These are phyloP conservation scores for Apiotrichum akiyoshidainum DNA, from an alignment of 1,284 basidiomycete species.

Conservation along the genomic window DNA sequence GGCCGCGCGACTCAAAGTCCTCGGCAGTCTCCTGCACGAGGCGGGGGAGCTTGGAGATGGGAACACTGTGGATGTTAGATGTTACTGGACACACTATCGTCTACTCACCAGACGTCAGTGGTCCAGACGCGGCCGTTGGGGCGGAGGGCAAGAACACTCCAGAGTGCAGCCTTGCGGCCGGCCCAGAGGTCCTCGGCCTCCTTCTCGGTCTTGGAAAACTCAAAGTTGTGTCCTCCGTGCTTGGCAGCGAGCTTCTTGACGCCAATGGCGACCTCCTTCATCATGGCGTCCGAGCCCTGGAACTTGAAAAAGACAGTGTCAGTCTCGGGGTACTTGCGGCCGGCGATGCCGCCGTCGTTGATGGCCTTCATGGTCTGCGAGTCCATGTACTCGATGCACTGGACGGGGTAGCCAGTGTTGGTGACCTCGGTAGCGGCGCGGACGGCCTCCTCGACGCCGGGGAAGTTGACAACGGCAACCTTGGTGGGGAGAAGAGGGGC, in stretches of 20 bases:
- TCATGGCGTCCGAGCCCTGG: slow-evolving; percentile 65
- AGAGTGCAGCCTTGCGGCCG: slow-evolving; percentile 79
- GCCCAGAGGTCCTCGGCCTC: slow-evolving; percentile 77
- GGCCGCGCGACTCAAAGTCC: slow-evolving; percentile 62
- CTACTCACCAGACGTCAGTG: slow-evolving; percentile 76
- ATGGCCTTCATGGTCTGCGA: slow-evolving; percentile 66
- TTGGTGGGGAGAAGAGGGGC: slow-evolving; percentile 73
- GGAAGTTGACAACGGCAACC: slow-evolving; percentile 55
- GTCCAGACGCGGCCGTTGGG: slow-evolving; percentile 67
- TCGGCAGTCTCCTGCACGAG: slow-evolving; percentile 72
- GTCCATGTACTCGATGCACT: slow-evolving; percentile 75
- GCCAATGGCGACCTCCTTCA: slow-evolving; percentile 63
- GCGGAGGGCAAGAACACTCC: slow-evolving; percentile 64
- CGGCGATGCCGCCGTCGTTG: slow-evolving; percentile 60
- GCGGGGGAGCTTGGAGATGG: slow-evolving; percentile 71
- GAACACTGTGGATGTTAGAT: slow-evolving; percentile 57
- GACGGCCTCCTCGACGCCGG: slow-evolving; percentile 57
- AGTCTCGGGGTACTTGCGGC: slow-evolving; percentile 62
- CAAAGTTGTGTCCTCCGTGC: slow-evolving; percentile 68
- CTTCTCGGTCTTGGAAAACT: slow-evolving; percentile 63
- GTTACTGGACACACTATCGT: no score
- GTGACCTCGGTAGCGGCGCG: slow-evolving; percentile 58
- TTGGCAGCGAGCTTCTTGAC: slow-evolving; percentile 61
- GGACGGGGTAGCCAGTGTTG: slow-evolving; percentile 40
- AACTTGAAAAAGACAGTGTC: slow-evolving; percentile 86